Conservation (phyloP, 495 filamentous ascomycete genomes). For the Durotheca rogersii region DNA sequence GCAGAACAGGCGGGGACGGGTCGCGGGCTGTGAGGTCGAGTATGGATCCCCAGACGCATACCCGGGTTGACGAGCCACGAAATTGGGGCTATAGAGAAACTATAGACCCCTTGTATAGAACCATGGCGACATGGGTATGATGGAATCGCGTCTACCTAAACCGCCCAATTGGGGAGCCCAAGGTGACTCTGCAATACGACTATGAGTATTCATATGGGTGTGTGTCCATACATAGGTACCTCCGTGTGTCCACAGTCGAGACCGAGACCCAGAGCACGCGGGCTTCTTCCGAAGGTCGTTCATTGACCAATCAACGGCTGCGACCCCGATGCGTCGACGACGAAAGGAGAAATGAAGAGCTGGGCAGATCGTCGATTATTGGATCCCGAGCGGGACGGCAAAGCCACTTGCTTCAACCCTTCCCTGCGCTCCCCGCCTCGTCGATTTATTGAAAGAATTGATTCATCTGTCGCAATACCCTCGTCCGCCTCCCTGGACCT, state of each 20-base stretch:
- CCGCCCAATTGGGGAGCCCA: not conserved
- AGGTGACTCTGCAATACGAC: not conserved
- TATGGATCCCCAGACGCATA: too few species aligned
- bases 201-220: too few species aligned
- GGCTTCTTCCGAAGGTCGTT: slow-evolving; percentile 19
- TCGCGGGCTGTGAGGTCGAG: not conserved
- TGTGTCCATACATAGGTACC: too few species aligned
- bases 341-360: slow-evolving; percentile 12
- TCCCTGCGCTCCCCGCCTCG: slow-evolving; percentile 6
- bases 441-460: too few species aligned
- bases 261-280: not conserved
- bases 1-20: not conserved
- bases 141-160: too few species aligned
- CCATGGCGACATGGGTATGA: not conserved
- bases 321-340: not conserved
- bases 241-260: too few species aligned
- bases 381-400: slow-evolving; percentile 4
- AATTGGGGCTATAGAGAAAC: too few species aligned
- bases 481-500: slow-evolving; percentile 2
- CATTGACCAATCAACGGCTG: slow-evolving; percentile 13
- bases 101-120: too few species aligned
- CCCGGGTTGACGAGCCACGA: not conserved
- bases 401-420: slow-evolving; percentile 6
- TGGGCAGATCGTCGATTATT: not conserved
- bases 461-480: not conserved